phyloP scores from a whole-genome alignment of 495 filamentous ascomycete species.

The Echria macrotheca region DNA sequence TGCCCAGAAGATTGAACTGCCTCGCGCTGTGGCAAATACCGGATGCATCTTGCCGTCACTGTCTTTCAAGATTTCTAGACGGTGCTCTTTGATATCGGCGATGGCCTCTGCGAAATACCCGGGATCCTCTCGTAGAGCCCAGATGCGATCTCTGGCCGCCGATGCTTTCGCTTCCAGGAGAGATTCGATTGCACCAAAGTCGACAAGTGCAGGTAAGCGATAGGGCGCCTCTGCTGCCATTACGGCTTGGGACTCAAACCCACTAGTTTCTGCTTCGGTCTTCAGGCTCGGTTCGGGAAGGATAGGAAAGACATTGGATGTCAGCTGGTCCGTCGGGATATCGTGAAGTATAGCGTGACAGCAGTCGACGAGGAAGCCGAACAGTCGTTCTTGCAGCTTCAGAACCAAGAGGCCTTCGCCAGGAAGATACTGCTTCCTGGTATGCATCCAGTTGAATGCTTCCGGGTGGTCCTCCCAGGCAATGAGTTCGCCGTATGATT shows the following conservation, averaged over 20 bases:
- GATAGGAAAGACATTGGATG: slow-evolving; percentile 10
- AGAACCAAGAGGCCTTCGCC: slow-evolving; percentile 43
- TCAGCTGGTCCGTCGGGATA: slow-evolving; percentile 3
- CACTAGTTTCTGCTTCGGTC: slow-evolving; percentile 13
- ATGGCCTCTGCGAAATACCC: slow-evolving; percentile 41
- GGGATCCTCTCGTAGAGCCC: slow-evolving; percentile 51
- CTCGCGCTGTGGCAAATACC: neutral
- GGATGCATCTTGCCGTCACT: slow-evolving; percentile 25
- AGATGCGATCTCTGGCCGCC: slow-evolving; percentile 46
- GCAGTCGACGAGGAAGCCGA: slow-evolving; percentile 38
- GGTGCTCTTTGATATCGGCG: slow-evolving; percentile 36
- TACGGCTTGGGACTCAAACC: slow-evolving; percentile 15
- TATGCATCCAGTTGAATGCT: too few species aligned
- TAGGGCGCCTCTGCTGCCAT: slow-evolving; percentile 45
- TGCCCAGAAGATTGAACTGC: slow-evolving; percentile 7
- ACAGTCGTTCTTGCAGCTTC: slow-evolving; percentile 40
- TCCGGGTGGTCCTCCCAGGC: too few species aligned
- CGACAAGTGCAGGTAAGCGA: slow-evolving; percentile 32
- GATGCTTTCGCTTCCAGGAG: slow-evolving; percentile 34
- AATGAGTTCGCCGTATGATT: slow-evolving; percentile 43
- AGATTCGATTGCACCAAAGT: slow-evolving; percentile 35
- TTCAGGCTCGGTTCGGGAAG: slow-evolving; percentile 29
- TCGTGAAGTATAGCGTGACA: slow-evolving; percentile 38
- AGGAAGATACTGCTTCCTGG: slow-evolving; percentile 20
- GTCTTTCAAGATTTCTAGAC: slow-evolving; percentile 32